A percentile compares a stretch with the other conserved stretches of the same genome.
Conservation (phyloP, 2,329 filamentous ascomycete species). For the Fusarium sp. region DNA sequence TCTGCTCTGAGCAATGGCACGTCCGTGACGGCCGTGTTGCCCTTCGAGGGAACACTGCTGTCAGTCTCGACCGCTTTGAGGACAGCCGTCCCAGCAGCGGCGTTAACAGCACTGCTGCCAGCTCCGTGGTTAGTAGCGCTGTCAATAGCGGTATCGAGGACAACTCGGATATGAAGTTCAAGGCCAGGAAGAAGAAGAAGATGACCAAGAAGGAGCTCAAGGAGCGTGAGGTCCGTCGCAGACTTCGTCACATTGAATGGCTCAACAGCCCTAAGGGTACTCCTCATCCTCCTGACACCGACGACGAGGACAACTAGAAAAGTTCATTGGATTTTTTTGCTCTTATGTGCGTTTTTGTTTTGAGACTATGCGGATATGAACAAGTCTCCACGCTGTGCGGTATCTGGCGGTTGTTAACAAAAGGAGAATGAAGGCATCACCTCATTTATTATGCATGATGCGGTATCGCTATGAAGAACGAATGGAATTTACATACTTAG, state of each 20-base stretch:
- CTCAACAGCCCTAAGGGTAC: slow-evolving; percentile 88
- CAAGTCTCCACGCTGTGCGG: slow-evolving; percentile 13
- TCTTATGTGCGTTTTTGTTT: slow-evolving; percentile 8
- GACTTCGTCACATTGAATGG: slow-evolving; percentile 87
- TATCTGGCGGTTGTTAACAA: slow-evolving; percentile 12
- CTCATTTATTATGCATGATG: slow-evolving; percentile 8
- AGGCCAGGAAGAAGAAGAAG: slow-evolving; percentile 95
- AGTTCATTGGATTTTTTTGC: slow-evolving; percentile 13
- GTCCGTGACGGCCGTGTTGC: slow-evolving; percentile 88
- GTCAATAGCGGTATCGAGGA: slow-evolving; percentile 89
- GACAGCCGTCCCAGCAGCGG: slow-evolving; percentile 74
- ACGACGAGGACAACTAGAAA: slow-evolving; percentile 70
- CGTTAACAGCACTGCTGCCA: slow-evolving; percentile 65
- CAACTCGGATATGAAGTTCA: slow-evolving; percentile 84
- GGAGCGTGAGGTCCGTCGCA: slow-evolving; percentile 87
- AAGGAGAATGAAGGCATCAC: slow-evolving; percentile 11
- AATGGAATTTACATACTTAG: slow-evolving; percentile 24
- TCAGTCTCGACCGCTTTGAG: slow-evolving; percentile 86
- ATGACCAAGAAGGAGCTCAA: slow-evolving; percentile 96
- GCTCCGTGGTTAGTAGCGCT: slow-evolving; percentile 64
- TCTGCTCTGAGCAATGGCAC: slow-evolving; percentile 97
- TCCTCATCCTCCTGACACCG: slow-evolving; percentile 79
- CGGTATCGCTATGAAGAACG: slow-evolving; percentile 31
- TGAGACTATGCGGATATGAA: slow-evolving; percentile 13
- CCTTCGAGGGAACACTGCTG: slow-evolving; percentile 80